Conservation (phyloP, 768 basidiomycete genomes). For the Lentinula raphanica region DNA sequence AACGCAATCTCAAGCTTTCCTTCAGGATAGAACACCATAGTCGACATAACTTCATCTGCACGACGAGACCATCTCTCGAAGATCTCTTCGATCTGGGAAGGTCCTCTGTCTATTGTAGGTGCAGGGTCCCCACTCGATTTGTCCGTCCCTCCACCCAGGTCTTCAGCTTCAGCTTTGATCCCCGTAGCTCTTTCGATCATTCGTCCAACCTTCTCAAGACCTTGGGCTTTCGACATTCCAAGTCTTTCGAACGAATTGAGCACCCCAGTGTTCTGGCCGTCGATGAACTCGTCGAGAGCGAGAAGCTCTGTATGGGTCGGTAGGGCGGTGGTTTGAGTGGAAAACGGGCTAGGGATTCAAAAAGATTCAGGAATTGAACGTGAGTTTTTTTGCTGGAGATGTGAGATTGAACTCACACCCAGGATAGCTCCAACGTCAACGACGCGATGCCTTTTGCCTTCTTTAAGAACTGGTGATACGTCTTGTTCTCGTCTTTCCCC, state of each 20-base stretch:
- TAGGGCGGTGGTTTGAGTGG: constrained; percentile 18
- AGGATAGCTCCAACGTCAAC: constrained; percentile 56
- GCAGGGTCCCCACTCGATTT: not conserved
- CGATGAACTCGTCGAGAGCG: not conserved
- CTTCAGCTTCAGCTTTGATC: not conserved
- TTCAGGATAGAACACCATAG: not conserved
- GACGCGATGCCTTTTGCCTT: constrained; percentile 56
- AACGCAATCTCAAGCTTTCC: constrained; percentile 30
- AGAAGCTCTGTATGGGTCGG: not conserved
- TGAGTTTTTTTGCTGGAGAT: no score
- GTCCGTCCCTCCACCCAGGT: not conserved
- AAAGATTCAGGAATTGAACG: no score
- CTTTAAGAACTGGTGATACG: constrained; percentile 36
- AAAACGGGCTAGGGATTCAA: constrained; percentile 41
- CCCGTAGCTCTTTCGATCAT: not conserved
- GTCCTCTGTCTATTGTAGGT: not conserved
- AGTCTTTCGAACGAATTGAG: not conserved
- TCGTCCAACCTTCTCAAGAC: not conserved
- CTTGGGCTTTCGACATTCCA: constrained; percentile 1
- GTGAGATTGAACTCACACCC: constrained; percentile 65
- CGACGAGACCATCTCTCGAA: not conserved
- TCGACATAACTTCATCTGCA: not conserved
- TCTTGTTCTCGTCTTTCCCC: not conserved
- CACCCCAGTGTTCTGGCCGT: not conserved
- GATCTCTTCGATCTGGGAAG: not conserved